These are phyloP conservation scores for Magnusiomyces sp. DNA, from an alignment of 1,139 yeast genomes.

Conservation along the genomic window DNA sequence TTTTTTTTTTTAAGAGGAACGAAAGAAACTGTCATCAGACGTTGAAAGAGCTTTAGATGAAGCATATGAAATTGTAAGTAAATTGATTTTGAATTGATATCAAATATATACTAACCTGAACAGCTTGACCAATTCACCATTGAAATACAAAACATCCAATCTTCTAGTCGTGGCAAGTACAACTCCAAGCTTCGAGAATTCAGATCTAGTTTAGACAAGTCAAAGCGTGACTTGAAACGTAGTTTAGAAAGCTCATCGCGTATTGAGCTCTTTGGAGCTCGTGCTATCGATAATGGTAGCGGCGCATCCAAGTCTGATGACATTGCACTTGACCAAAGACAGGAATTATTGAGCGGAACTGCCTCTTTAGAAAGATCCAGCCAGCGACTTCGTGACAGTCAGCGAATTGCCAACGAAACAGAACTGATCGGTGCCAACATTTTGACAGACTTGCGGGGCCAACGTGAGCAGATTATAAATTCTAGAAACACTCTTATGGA, in stretches of 20 bases:
- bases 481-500: slow-evolving; percentile 77
- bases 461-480: slow-evolving; percentile 83
- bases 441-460: slow-evolving; percentile 79
- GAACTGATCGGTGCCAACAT: slow-evolving; percentile 89
- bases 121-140: slow-evolving; percentile 66
- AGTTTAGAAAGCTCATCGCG: slow-evolving; percentile 50
- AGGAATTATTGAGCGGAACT: slow-evolving; percentile 68
- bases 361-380: slow-evolving; percentile 76
- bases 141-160: slow-evolving; percentile 74
- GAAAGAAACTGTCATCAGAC: slow-evolving; percentile 33
- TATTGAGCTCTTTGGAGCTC: slow-evolving; percentile 55
- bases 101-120: background rate
- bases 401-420: slow-evolving; percentile 85
- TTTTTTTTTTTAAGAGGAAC: slow-evolving; percentile 21
- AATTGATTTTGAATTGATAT: background rate
- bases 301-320: slow-evolving; percentile 34
- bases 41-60: slow-evolving; percentile 68
- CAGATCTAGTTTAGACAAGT: slow-evolving; percentile 50
- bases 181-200: slow-evolving; percentile 67
- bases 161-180: slow-evolving; percentile 55
- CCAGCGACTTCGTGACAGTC: slow-evolving; percentile 78
- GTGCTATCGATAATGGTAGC: slow-evolving; percentile 22
- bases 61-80: slow-evolving; percentile 52
- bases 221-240: slow-evolving; percentile 41
- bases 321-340: slow-evolving; percentile 63